A percentile compares a stretch with the other conserved stretches of the same genome.
These are phyloP conservation scores for Blastosporella zonata DNA, from an alignment of 1,284 basidiomycete species.

Conservation along the genomic window DNA sequence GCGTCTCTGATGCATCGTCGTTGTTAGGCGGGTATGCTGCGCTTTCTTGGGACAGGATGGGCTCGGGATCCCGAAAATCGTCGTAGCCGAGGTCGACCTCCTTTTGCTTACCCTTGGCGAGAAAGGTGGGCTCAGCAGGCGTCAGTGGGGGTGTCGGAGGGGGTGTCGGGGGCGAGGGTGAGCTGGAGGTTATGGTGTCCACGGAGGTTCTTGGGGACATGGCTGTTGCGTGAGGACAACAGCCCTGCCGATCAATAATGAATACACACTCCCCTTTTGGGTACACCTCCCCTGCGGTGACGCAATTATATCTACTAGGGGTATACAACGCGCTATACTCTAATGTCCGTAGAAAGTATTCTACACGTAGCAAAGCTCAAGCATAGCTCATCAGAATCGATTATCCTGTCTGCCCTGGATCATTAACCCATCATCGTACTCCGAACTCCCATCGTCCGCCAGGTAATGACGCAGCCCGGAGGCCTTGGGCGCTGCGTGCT, in stretches of 20 bases:
- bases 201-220: conserved; percentile 26
- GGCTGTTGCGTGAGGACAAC: not conserved
- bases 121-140: conserved; percentile 25
- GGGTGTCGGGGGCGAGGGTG: conserved; percentile 37
- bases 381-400: conserved; percentile 24
- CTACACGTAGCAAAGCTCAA: conserved; percentile 6
- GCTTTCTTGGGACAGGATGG: conserved; percentile 24
- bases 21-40: conserved; percentile 61
- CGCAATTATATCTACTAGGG: not conserved
- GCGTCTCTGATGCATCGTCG: conserved; percentile 63
- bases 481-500: conserved; percentile 43
- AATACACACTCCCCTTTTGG: conserved; percentile 1
- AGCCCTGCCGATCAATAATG: not conserved
- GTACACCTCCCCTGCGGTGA: not conserved
- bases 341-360: conserved; percentile 14
- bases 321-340: conserved; percentile 2
- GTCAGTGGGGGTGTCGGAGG: conserved; percentile 26
- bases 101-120: conserved; percentile 28
- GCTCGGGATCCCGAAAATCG: conserved; percentile 23
- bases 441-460: conserved; percentile 45
- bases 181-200: conserved; percentile 26
- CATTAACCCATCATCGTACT: conserved; percentile 44
- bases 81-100: conserved; percentile 23
- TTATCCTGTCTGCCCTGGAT: conserved; percentile 32
- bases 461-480: conserved; percentile 56